Evolutionary conservation across 768 basidiomycete genomes (phyloP), one percentile per base, ranked within the genome.

Genomic region (Asterophora parasitica): DNA sequence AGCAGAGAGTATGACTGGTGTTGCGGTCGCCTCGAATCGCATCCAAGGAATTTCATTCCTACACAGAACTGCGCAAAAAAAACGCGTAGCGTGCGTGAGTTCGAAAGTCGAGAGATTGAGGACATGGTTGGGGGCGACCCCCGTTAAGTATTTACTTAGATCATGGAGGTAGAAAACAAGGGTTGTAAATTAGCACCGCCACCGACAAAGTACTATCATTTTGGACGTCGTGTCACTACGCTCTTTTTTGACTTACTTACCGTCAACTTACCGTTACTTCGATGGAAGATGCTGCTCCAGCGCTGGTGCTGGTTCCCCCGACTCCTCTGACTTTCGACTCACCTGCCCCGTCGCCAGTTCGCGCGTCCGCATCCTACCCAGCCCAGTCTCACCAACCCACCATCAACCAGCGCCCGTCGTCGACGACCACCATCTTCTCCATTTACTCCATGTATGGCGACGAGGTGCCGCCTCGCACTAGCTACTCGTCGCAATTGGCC

Each of bases 361-460:
- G 59, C 37, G 53, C 64, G 31, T 55, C 64, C 9, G 61, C 65
- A 19, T 61, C 65, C 35, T 55, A 65, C 36, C 68, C 53, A 30
- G 26, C 72, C 38, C 53, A 53, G 40, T 56, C 62, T 20, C 52
- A 71, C 61, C 52, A 66, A 65, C 61, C 64, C 58, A 45, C 57
- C 58, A 38, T 65, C 61, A 70, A 70, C 42, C 69, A 68, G 56
- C 77, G 82, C 49, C 71, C 69, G 47, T 82, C 84, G 0, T 80
- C 85, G 10, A 87, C 88, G 57, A 80, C 84, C 41, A 80, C 87
- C 10, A 86, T 91, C 60, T 81, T 85, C 61, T 82, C 85, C 44
- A 91, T 92, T 48, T 92, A 89, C 63, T 88, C 85, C 41, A 90
- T 90, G 88, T 92, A 92, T 63, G 80, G 80, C 44, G 82, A 83